Conservation (phyloP, 768 basidiomycete genomes). For the Strobilomyces confusus region DNA sequence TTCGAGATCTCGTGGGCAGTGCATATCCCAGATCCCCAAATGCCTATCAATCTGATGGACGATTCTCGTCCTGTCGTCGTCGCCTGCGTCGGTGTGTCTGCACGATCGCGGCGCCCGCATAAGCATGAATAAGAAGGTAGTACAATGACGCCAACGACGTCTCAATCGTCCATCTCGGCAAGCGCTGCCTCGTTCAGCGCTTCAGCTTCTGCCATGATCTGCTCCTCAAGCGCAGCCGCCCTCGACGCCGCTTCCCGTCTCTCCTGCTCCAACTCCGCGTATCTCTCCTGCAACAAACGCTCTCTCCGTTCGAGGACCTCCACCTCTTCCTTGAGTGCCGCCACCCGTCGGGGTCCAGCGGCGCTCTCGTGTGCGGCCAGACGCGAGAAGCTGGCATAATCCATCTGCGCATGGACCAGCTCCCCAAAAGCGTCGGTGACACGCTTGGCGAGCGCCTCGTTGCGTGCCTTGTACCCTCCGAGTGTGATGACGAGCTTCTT, state of each 20-base stretch:
- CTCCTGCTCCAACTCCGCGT: constrained; percentile 79
- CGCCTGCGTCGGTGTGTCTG: too few relatives aligned
- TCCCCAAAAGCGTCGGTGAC: constrained; percentile 67
- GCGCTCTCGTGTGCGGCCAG: constrained; percentile 70
- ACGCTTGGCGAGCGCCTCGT: constrained; percentile 59
- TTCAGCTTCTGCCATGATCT: constrained; percentile 81
- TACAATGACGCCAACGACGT: not conserved
- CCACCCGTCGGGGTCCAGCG: constrained; percentile 73
- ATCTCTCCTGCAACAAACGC: constrained; percentile 70
- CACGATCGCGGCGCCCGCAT: not conserved
- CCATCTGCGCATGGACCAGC: constrained; percentile 60
- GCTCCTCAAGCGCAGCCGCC: constrained; percentile 72
- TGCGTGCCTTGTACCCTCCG: constrained; percentile 87
- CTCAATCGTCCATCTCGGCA: constrained; percentile 51
- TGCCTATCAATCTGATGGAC: not conserved
- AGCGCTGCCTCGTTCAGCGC: constrained; percentile 74
- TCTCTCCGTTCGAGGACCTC: constrained; percentile 75
- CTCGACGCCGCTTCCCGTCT: constrained; percentile 55
- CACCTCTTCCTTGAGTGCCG: constrained; percentile 83
- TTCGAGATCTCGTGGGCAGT: not conserved
- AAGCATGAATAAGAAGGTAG: constrained; percentile 2
- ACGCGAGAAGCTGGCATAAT: constrained; percentile 75
- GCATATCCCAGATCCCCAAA: not conserved
- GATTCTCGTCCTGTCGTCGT: not conserved
- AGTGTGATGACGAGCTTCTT: constrained; percentile 85